Percentiles rank a stretch among this genome's conserved stretches.
These are phyloP conservation scores for Ophiostoma novo-ulmi DNA, from an alignment of 2,329 filamentous ascomycete species.

Conservation along the genomic window DNA sequence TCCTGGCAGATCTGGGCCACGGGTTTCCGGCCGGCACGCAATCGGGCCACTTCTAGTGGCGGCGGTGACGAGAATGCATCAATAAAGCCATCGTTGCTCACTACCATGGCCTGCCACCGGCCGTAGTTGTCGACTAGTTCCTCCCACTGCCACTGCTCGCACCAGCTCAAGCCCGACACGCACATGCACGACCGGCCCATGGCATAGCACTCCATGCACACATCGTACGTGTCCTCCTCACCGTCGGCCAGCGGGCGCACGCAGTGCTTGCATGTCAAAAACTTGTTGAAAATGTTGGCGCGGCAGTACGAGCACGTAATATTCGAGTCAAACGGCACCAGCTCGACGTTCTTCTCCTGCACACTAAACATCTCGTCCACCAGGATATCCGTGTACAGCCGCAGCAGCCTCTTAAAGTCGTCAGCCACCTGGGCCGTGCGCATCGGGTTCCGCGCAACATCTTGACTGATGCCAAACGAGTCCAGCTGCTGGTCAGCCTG, in stretches of 20 bases:
- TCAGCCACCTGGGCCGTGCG: constrained; percentile 62
- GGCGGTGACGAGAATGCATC: constrained; percentile 62
- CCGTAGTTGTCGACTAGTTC: constrained; percentile 75
- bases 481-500: constrained; percentile 42
- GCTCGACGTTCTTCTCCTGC: constrained; percentile 67
- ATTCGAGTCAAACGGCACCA: constrained; percentile 77
- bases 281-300: constrained; percentile 95
- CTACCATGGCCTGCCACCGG: constrained; percentile 71
- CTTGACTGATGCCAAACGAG: constrained; percentile 42
- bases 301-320: constrained; percentile 95
- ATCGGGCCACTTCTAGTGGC: constrained; percentile 64
- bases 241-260: constrained; percentile 60
- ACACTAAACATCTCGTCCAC: constrained; percentile 80
- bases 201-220: constrained; percentile 98
- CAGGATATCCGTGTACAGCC: constrained; percentile 71
- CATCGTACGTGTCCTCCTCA: constrained; percentile 80
- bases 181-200: constrained; percentile 93
- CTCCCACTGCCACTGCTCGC: constrained; percentile 86
- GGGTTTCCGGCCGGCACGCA: constrained; percentile 65
- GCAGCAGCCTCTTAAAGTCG: constrained; percentile 78
- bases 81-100: constrained; percentile 64
- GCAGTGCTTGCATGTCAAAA: constrained; percentile 86
- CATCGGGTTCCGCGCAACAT: constrained; percentile 37
- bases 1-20: constrained; percentile 92
- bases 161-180: constrained; percentile 79